Conservation (phyloP, 495 filamentous ascomycete species). For the Stereocaulon alpinum region DNA sequence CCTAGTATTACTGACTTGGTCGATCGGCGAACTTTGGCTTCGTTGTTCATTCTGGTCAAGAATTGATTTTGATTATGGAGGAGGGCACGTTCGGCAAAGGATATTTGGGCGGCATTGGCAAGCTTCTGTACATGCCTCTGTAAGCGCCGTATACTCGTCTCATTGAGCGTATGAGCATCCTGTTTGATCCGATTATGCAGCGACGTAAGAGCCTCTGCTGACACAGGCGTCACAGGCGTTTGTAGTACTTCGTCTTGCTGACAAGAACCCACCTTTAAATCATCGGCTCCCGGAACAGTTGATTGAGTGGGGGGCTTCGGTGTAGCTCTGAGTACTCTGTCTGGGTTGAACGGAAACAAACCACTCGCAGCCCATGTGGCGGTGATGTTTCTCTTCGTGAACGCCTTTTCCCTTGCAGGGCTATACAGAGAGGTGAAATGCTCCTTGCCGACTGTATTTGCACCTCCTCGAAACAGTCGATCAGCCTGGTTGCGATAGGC, state of each 20-base stretch:
- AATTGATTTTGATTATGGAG: too few relatives aligned
- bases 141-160: too few relatives aligned
- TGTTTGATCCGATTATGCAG: too few relatives aligned
- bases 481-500: conserved; percentile 22
- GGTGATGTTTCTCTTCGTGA: conserved; percentile 29
- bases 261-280: conserved; percentile 19
- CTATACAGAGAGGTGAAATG: conserved; percentile 21
- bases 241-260: conserved; percentile 21
- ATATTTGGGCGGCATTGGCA: too few relatives aligned
- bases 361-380: conserved; percentile 25
- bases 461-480: conserved; percentile 21
- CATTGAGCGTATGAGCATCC: too few relatives aligned
- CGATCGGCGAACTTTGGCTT: conserved; percentile 26
- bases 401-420: conserved; percentile 26
- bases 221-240: too few relatives aligned
- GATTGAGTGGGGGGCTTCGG: conserved; percentile 23
- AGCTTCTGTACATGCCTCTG: too few relatives aligned
- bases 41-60: conserved; percentile 26
- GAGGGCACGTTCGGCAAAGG: too few relatives aligned
- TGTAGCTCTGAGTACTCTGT: conserved; percentile 27
- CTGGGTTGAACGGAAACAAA: conserved; percentile 30
- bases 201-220: too few relatives aligned
- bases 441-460: conserved; percentile 25
- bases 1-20: conserved; percentile 25
- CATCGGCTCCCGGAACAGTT: conserved; percentile 20